These are phyloP conservation scores for Colletotrichum scovillei DNA, from an alignment of 2,329 filamentous ascomycete species.

Conservation along the genomic window DNA sequence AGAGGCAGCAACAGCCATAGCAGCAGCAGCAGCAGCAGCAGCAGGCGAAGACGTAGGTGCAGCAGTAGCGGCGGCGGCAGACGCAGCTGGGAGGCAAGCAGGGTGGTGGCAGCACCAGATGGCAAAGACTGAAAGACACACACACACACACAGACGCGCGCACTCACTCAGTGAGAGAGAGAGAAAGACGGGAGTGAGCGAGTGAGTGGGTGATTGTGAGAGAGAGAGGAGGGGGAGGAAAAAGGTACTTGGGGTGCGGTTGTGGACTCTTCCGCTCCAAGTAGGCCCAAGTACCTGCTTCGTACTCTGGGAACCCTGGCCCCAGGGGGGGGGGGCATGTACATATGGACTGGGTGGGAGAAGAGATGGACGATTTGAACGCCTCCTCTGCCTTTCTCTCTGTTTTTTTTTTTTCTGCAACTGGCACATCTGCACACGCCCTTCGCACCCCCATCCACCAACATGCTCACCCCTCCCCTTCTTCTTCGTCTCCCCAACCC, in stretches of 20 bases:
- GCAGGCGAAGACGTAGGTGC: slow-evolving; percentile 8
- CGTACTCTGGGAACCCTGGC: slow-evolving; percentile 16
- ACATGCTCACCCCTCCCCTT: neutral
- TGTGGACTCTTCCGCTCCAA: slow-evolving; percentile 27
- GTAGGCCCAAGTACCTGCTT: slow-evolving; percentile 32
- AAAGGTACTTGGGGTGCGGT: slow-evolving; percentile 21
- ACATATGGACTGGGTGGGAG: neutral
- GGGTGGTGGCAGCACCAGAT: slow-evolving; percentile 6
- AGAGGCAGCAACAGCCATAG: slow-evolving; percentile 28
- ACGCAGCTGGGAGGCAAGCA: slow-evolving; percentile 22
- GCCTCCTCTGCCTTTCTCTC: slow-evolving; percentile 25
- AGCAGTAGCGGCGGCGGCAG: slow-evolving; percentile 15
- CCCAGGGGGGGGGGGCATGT: no score
- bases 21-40: slow-evolving; percentile 28
- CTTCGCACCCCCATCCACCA: slow-evolving; percentile 6
- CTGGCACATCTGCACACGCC: slow-evolving; percentile 1
- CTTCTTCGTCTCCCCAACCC: slow-evolving; percentile 5
- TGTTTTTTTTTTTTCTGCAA: slow-evolving; percentile 18
- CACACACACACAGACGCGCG: neutral
- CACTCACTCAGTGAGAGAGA: neutral
- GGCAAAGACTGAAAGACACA: neutral
- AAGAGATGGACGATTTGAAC: slow-evolving; percentile 20
- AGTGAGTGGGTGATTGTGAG: neutral
- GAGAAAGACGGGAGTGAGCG: neutral
- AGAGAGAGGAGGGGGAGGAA: neutral